phyloP scores from a whole-genome alignment of 1,284 basidiomycete genomes.

The Ganoderma leucocontextum region DNA sequence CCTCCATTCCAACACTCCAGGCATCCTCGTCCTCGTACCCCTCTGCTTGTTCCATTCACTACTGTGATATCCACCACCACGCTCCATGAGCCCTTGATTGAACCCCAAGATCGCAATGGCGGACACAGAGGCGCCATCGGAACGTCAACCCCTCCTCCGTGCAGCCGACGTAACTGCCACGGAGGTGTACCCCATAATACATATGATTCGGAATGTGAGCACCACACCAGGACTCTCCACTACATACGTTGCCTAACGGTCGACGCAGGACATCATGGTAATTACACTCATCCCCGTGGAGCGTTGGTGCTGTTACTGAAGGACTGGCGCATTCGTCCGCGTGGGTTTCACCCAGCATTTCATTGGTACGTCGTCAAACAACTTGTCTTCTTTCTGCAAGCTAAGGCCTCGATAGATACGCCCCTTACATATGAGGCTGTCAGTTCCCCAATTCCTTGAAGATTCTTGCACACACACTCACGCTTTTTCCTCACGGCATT shows the following conservation, averaged over 20 bases:
- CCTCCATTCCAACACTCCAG: not conserved
- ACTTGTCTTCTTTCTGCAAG: slow-evolving; percentile 22
- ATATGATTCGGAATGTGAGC: slow-evolving; percentile 68
- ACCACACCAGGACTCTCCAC: slow-evolving; percentile 7
- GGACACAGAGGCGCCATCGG: slow-evolving; percentile 30
- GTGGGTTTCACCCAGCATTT: slow-evolving; percentile 53
- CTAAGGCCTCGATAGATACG: slow-evolving; percentile 58
- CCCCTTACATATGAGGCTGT: slow-evolving; percentile 81
- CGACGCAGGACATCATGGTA: slow-evolving; percentile 66
- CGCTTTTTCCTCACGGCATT: slow-evolving; percentile 11
- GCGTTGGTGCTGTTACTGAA: not conserved
- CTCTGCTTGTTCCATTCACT: not conserved
- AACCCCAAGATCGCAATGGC: slow-evolving; percentile 23
- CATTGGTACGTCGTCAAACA: slow-evolving; percentile 55
- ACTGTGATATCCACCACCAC: not conserved
- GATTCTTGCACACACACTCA: not conserved
- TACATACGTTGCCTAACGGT: slow-evolving; percentile 17
- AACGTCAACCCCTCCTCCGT: slow-evolving; percentile 47
- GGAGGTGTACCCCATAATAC: slow-evolving; percentile 78
- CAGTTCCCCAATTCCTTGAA: slow-evolving; percentile 31
- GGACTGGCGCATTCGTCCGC: not conserved
- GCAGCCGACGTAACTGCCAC: slow-evolving; percentile 59
- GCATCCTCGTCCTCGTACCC: not conserved
- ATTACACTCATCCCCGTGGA: slow-evolving; percentile 26
- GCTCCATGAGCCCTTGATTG: slow-evolving; percentile 20